Conservation (phyloP, 2,329 filamentous ascomycete genomes). For the Tolypocladium inflatum region DNA sequence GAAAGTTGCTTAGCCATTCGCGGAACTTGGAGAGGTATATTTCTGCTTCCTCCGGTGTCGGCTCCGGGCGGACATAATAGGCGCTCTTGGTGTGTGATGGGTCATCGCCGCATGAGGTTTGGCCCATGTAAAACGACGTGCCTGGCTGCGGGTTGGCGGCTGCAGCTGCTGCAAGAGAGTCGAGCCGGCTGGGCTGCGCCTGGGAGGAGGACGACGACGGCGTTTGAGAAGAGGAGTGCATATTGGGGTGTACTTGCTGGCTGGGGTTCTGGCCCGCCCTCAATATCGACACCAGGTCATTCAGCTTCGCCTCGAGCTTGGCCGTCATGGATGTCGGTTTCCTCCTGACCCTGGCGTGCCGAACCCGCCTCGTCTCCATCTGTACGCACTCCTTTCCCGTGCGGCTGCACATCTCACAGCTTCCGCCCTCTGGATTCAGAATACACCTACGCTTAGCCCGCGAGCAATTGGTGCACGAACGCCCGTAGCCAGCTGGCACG, state of each 20-base stretch:
- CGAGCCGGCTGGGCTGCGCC: constrained; percentile 18
- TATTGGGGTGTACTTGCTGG: neutral
- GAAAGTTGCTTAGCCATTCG: constrained; percentile 30
- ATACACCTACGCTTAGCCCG: constrained; percentile 41
- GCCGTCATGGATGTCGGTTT: constrained; percentile 28
- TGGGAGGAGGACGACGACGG: constrained; percentile 5
- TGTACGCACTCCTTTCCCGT: constrained; percentile 37
- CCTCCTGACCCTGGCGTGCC: constrained; percentile 11
- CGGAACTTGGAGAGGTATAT: constrained; percentile 30
- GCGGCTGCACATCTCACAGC: constrained; percentile 33
- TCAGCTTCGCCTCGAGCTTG: constrained; percentile 40
- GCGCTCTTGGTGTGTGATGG: neutral
- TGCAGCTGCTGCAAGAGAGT: constrained; percentile 26
- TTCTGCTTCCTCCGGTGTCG: constrained; percentile 27
- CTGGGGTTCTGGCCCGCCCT: constrained; percentile 17
- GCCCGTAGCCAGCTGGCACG: constrained; percentile 29
- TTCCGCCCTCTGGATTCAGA: constrained; percentile 19
- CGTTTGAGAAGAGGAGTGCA: neutral
- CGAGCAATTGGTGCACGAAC: constrained; percentile 37
- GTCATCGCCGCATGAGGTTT: neutral
- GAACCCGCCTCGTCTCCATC: constrained; percentile 29
- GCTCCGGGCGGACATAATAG: constrained; percentile 15
- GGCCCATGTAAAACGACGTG: neutral
- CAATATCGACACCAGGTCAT: constrained; percentile 37
- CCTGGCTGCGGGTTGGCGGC: constrained; percentile 7